Percentiles rank a stretch among this genome's conserved stretches.
Conservation (phyloP, 225 moss, liverwort and hornwort genomes). For the Pseudisothecium myosuroides region DNA sequence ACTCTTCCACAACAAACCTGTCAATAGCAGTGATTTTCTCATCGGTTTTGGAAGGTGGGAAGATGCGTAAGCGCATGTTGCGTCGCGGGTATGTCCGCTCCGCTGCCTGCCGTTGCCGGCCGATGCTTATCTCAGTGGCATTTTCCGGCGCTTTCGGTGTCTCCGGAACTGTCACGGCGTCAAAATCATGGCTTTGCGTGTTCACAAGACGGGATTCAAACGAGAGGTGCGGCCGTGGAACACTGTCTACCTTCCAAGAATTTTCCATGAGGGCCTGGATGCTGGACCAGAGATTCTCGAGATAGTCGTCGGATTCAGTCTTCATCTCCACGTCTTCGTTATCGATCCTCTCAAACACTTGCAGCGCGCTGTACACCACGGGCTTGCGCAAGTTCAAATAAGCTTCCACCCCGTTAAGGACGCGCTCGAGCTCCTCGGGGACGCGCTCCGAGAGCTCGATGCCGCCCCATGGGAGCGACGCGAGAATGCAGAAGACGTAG, state of each 20-base stretch:
- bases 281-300: slow-evolving; percentile 75
- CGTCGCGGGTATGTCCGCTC: slow-evolving; percentile 63
- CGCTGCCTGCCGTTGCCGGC: slow-evolving; percentile 71
- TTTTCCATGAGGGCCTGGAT: slow-evolving; percentile 69
- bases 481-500: slow-evolving; percentile 86
- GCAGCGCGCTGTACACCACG: slow-evolving; percentile 46
- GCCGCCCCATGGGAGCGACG: slow-evolving; percentile 94
- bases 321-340: slow-evolving; percentile 23
- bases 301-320: slow-evolving; percentile 57
- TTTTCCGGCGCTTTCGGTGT: slow-evolving; percentile 54
- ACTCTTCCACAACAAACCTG: slow-evolving; percentile 99
- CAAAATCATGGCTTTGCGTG: slow-evolving; percentile 63
- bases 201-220: slow-evolving; percentile 84
- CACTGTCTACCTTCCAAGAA: slow-evolving; percentile 87
- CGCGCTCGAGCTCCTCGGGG: slow-evolving; percentile 93
- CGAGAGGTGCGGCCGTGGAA: slow-evolving; percentile 81
- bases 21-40: slow-evolving; percentile 89
- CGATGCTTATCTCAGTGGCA: slow-evolving; percentile 47
- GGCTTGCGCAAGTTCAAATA: slow-evolving; percentile 84
- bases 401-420: slow-evolving; percentile 84
- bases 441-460: slow-evolving; percentile 94
- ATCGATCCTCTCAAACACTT: slow-evolving; percentile 40
- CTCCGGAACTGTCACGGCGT: slow-evolving; percentile 50
- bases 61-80: slow-evolving; percentile 75
- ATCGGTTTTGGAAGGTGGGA: slow-evolving; percentile 79